phyloP scores from a whole-genome alignment of 306 rosid genomes.

The Ormosia emarginata region DNA sequence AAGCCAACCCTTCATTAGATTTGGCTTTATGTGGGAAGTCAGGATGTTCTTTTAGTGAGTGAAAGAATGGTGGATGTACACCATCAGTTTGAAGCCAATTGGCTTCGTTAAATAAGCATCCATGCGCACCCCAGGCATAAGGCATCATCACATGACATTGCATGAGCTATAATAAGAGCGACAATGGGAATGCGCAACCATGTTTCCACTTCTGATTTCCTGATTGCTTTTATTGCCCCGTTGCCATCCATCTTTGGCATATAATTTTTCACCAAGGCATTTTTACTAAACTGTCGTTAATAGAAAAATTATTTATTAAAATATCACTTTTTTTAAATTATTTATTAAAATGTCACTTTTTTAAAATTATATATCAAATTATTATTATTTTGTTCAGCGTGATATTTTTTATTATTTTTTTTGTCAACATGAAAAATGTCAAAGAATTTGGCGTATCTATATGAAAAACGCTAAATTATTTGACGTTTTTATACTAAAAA shows the following conservation, averaged over 20 bases:
- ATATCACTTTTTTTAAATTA: too few species aligned
- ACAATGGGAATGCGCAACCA: conserved; percentile 76
- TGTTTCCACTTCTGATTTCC: conserved; percentile 78
- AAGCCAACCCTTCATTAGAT: conserved; percentile 23
- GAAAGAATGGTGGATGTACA: conserved; percentile 80
- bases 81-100: conserved; percentile 90
- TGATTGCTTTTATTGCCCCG: conserved; percentile 88
- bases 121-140: conserved; percentile 97
- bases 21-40: conserved; percentile 12
- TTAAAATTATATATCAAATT: too few species aligned
- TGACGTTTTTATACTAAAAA: too few species aligned
- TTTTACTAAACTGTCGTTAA: too few species aligned
- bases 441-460: too few species aligned
- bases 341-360: too few species aligned
- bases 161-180: conserved; percentile 95
- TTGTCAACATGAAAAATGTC: too few species aligned
- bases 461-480: too few species aligned
- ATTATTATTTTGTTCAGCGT: too few species aligned
- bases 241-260: conserved; percentile 99
- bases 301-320: too few species aligned
- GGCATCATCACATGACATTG: conserved; percentile 97
- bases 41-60: conserved; percentile 54
- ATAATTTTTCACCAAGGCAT: conserved; percentile 53
- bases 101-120: conserved; percentile 98
- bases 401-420: too few species aligned